Evolutionary conservation across 1,139 yeast species (phyloP).

Genomic region (Candida gigantensis): DNA sequence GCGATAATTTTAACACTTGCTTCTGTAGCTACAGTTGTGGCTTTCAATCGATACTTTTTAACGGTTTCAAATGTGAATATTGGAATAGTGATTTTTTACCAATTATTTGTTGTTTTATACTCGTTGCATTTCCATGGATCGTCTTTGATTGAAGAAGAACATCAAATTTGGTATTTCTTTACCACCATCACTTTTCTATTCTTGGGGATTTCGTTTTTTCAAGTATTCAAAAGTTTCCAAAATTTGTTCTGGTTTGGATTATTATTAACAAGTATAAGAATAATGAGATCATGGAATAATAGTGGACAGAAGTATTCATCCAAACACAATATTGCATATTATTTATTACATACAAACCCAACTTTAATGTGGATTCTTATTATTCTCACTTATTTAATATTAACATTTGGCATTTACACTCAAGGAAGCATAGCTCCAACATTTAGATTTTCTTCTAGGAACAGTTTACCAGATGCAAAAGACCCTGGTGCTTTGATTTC

Average conservation of each 20-base stretch:
- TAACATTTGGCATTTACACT: slow-evolving; percentile 23
- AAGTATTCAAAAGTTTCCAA: slow-evolving; percentile 8
- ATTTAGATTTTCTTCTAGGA: slow-evolving; percentile 6
- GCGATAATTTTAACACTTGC: slow-evolving; percentile 34
- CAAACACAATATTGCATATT: slow-evolving; percentile 46
- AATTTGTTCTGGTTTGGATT: slow-evolving; percentile 22
- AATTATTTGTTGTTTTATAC: slow-evolving; percentile 43
- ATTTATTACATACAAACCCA: slow-evolving; percentile 36
- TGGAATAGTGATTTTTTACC: slow-evolving; percentile 23
- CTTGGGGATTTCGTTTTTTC: slow-evolving; percentile 16
- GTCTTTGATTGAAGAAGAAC: slow-evolving; percentile 94
- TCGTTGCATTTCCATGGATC: slow-evolving; percentile 78
- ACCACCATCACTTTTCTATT: slow-evolving; percentile 31
- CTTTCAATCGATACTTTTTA: slow-evolving; percentile 20
- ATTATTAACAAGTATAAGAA: slow-evolving; percentile 48
- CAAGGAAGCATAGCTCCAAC: slow-evolving; percentile 28
- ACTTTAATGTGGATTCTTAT: slow-evolving; percentile 52
- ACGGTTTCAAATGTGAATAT: slow-evolving; percentile 12
- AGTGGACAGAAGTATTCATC: slow-evolving; percentile 79
- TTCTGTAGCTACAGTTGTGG: slow-evolving; percentile 23
- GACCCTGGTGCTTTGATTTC: slow-evolving; percentile 31
- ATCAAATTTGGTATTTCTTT: slow-evolving; percentile 93
- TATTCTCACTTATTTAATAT: slow-evolving; percentile 36
- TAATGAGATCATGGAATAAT: slow-evolving; percentile 83
- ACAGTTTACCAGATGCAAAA: slow-evolving; percentile 12